phyloP scores from a whole-genome alignment of 441 rosid genomes.

The Eutrema salsugineum region DNA sequence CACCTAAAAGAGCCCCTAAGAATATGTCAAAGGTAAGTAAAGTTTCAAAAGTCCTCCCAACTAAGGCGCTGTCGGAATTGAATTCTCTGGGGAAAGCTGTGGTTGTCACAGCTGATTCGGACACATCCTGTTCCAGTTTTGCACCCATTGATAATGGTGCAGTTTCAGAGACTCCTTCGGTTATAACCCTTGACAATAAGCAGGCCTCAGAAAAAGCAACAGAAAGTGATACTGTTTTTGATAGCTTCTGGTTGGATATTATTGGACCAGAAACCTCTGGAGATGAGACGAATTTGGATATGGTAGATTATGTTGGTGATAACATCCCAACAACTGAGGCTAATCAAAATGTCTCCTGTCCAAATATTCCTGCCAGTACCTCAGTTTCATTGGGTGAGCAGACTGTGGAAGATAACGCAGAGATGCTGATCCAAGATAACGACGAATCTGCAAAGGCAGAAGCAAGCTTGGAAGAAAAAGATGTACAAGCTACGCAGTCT shows the following conservation, averaged over 20 bases:
- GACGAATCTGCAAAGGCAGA: slow-evolving; percentile 6
- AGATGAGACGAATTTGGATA: slow-evolving; percentile 11
- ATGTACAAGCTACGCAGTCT: slow-evolving; percentile 17
- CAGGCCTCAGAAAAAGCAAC: slow-evolving; percentile 33
- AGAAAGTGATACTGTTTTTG: slow-evolving; percentile 35
- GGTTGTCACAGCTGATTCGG: slow-evolving; percentile 39
- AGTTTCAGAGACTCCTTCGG: slow-evolving; percentile 35
- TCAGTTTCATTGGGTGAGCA: slow-evolving; percentile 12
- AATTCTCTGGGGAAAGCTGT: slow-evolving; percentile 31
- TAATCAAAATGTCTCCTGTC: background rate
- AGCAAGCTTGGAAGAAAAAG: slow-evolving; percentile 21
- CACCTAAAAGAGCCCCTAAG: slow-evolving; percentile 59
- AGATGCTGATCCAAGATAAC: slow-evolving; percentile 9
- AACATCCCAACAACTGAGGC: background rate
- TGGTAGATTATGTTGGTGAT: background rate
- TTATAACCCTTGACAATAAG: slow-evolving; percentile 26
- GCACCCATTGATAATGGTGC: slow-evolving; percentile 30
- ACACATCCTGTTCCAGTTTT: slow-evolving; percentile 29
- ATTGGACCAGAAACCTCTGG: slow-evolving; percentile 41
- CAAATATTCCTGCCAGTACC: background rate
- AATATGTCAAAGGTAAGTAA: slow-evolving; percentile 44
- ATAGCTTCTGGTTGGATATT: slow-evolving; percentile 60
- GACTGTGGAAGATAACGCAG: slow-evolving; percentile 8
- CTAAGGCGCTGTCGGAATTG: slow-evolving; percentile 32
- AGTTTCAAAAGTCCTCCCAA: slow-evolving; percentile 37